A percentile compares a stretch with the other conserved stretches of the same genome.
phyloP scores from a whole-genome alignment of 148 eudicot genomes.

The Nepenthes mirabilis region DNA sequence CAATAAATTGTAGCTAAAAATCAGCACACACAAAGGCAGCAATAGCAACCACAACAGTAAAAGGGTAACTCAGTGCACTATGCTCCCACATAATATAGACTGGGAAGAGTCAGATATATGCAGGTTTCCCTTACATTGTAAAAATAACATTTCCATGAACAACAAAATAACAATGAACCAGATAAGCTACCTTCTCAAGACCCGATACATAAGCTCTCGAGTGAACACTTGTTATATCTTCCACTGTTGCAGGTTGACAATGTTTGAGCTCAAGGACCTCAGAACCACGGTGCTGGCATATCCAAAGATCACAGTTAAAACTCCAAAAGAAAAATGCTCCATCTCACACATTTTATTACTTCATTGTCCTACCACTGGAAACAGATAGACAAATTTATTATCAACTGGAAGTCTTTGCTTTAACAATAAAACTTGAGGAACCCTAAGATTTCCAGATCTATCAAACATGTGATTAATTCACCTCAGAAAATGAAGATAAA shows the following conservation, averaged over 20 bases:
- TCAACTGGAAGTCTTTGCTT: background rate
- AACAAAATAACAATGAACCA: background rate
- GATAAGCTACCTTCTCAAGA: slow-evolving; percentile 70
- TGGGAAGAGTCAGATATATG: too few species aligned
- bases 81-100: too few species aligned
- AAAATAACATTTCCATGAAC: background rate
- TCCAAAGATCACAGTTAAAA: background rate
- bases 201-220: slow-evolving; percentile 68
- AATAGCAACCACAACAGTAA: too few species aligned
- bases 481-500: background rate
- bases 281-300: slow-evolving; percentile 52
- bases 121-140: too few species aligned
- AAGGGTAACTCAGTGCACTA: too few species aligned
- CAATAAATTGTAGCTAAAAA: too few species aligned
- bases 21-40: too few species aligned
- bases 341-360: background rate
- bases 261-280: slow-evolving; percentile 56
- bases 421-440: background rate
- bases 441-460: background rate
- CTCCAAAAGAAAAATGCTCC: background rate
- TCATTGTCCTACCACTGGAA: background rate
- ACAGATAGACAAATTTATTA: background rate
- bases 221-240: slow-evolving; percentile 73
- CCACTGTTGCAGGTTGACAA: slow-evolving; percentile 52
- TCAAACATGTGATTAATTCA: background rate